phyloP scores from a whole-genome alignment of 2,329 filamentous ascomycete genomes.

The Nemania serpens region DNA sequence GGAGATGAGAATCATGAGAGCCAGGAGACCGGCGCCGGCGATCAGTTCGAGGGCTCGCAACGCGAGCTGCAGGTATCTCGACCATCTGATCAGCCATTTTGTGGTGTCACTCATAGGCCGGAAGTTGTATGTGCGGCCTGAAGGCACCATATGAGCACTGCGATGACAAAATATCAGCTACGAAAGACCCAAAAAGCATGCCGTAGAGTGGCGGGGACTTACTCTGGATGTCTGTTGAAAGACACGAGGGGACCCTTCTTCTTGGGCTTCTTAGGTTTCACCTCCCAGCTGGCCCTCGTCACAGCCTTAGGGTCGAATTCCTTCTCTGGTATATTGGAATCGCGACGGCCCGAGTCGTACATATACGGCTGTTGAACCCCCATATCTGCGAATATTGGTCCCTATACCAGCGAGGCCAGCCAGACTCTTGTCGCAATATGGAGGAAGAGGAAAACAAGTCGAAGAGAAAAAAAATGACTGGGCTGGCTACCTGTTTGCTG shows the following conservation, averaged over 20 bases:
- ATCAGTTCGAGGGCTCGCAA: constrained; percentile 70
- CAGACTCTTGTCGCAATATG: constrained; percentile 26
- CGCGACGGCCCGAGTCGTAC: constrained; percentile 37
- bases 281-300: constrained; percentile 76
- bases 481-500: not conserved
- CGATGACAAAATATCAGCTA: constrained; percentile 10
- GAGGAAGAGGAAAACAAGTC: not conserved
- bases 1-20: constrained; percentile 77
- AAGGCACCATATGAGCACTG: constrained; percentile 66
- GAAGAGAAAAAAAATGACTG: constrained; percentile 17
- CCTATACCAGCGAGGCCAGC: constrained; percentile 30
- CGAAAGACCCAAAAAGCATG: not conserved
- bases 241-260: constrained; percentile 76
- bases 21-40: constrained; percentile 71
- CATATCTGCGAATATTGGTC: constrained; percentile 33
- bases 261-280: constrained; percentile 65
- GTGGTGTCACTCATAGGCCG: constrained; percentile 70
- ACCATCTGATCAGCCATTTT: constrained; percentile 72
- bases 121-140: constrained; percentile 63
- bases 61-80: constrained; percentile 70
- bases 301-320: constrained; percentile 77
- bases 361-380: constrained; percentile 39
- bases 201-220: constrained; percentile 42
- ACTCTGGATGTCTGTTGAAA: constrained; percentile 89
- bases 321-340: constrained; percentile 37